Percentiles rank a stretch among this genome's conserved stretches.
phyloP scores from a whole-genome alignment of 257 asterid genomes.

The Rehmannia glutinosa region DNA sequence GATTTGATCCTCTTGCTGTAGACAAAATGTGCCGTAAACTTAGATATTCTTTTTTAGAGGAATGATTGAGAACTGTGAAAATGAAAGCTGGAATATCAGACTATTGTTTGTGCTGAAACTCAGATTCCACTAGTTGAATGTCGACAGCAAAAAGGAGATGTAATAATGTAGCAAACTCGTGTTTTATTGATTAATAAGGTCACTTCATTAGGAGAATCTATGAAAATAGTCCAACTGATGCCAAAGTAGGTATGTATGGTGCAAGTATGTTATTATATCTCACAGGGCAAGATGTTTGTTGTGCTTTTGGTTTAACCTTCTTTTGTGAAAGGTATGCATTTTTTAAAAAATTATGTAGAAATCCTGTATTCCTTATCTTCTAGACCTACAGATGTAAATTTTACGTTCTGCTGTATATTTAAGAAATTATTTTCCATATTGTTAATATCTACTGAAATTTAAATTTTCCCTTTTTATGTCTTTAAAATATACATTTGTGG shows the following conservation, averaged over 20 bases:
- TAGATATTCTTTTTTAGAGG: not conserved
- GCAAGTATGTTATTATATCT: no score
- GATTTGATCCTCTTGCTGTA: not conserved
- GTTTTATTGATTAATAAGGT: slow-evolving; percentile 7
- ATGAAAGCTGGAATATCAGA: slow-evolving; percentile 6
- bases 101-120: not conserved
- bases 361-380: not conserved
- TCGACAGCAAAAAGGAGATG: slow-evolving; percentile 1
- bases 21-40: not conserved
- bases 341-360: not conserved
- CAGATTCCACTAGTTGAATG: not conserved
- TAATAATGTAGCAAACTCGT: not conserved
- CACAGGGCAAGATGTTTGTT: not conserved
- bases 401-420: not conserved
- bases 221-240: no score
- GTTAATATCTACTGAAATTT: not conserved
- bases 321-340: not conserved
- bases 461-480: not conserved
- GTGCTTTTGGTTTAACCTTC: slow-evolving; percentile 6
- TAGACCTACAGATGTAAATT: not conserved
- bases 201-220: no score
- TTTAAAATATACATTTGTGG: not conserved
- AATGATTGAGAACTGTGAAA: not conserved
- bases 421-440: not conserved
- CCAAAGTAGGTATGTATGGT: no score